Percentiles rank a stretch among this genome's conserved stretches.
phyloP scores from a whole-genome alignment of 495 filamentous ascomycete species.

The Platismatia glauca region DNA sequence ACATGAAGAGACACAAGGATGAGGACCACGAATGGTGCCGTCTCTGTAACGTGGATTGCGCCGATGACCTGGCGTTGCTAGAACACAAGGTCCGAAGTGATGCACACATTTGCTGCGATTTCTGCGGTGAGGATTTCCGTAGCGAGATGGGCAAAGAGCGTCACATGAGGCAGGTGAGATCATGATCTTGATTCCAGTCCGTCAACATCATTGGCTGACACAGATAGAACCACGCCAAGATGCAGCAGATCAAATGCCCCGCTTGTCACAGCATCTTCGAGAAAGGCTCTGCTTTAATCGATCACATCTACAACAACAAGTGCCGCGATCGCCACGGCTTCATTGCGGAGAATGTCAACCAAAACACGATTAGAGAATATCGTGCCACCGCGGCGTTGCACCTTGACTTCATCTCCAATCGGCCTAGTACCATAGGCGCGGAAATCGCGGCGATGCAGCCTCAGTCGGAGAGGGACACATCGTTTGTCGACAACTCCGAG shows the following conservation, averaged over 20 bases:
- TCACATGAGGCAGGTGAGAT: constrained; percentile 40
- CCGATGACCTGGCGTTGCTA: constrained; percentile 33
- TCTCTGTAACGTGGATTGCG: constrained; percentile 42
- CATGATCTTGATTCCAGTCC: background rate
- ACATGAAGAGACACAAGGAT: constrained; percentile 42
- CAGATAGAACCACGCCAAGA: constrained; percentile 31
- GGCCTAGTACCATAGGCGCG: constrained; percentile 2
- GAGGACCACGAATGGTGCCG: constrained; percentile 41
- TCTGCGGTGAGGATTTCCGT: constrained; percentile 45
- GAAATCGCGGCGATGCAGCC: constrained; percentile 13
- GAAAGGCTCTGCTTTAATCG: constrained; percentile 36
- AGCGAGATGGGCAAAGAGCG: constrained; percentile 36
- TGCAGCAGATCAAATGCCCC: constrained; percentile 38
- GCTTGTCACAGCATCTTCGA: constrained; percentile 39
- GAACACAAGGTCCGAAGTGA: constrained; percentile 35
- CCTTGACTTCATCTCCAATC: background rate
- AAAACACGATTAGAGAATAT: constrained; percentile 6
- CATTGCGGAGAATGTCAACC: background rate
- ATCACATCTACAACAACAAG: constrained; percentile 43
- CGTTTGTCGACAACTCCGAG: background rate
- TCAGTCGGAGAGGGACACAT: constrained; percentile 2
- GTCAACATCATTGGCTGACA: background rate
- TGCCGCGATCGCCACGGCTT: constrained; percentile 26
- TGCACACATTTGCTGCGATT: constrained; percentile 40
- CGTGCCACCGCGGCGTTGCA: constrained; percentile 10